Percentiles rank a stretch among this genome's conserved stretches.
Evolutionary conservation across 2,329 filamentous ascomycete species (phyloP).

Genomic region (Aspergillus novofumigatus): DNA sequence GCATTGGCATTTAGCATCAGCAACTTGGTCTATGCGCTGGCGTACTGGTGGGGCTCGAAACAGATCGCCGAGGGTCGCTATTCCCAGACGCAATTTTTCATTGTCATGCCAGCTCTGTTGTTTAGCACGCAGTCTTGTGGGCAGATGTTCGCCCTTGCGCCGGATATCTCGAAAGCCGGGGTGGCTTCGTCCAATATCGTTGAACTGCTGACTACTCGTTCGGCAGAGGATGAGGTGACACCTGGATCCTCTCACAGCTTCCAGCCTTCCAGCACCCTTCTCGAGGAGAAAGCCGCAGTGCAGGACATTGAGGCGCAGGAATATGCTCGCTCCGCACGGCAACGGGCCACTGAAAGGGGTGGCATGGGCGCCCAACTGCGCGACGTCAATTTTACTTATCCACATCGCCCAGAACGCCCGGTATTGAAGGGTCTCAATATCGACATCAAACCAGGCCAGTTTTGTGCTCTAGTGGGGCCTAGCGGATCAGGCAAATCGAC

Average conservation of each 20-base stretch:
- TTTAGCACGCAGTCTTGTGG: conserved; percentile 70
- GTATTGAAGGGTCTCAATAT: conserved; percentile 57
- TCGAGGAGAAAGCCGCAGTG: conserved; percentile 18
- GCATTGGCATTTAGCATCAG: conserved; percentile 44
- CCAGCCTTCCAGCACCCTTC: conserved; percentile 9
- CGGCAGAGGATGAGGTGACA: conserved; percentile 22
- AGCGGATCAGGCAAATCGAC: conserved; percentile 65
- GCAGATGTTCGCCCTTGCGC: conserved; percentile 69
- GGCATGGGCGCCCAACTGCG: conserved; percentile 53
- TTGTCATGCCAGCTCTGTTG: conserved; percentile 65
- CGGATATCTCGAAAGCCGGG: conserved; percentile 64
- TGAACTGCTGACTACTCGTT: conserved; percentile 33
- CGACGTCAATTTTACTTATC: conserved; percentile 62
- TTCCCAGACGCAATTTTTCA: conserved; percentile 65
- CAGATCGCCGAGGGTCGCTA: conserved; percentile 64
- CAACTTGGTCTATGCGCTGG: conserved; percentile 67
- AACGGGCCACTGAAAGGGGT: conserved; percentile 12
- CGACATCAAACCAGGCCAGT: conserved; percentile 55
- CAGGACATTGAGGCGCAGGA: conserved; percentile 24
- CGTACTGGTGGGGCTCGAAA: conserved; percentile 74
- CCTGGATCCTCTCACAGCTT: conserved; percentile 9
- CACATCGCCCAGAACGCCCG: conserved; percentile 54
- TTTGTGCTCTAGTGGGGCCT: conserved; percentile 61
- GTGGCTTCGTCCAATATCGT: conserved; percentile 56
- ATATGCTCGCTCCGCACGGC: not conserved